Conservation (phyloP, 352 stramenopile genomes). For the Peronosclerospora sorghi region DNA sequence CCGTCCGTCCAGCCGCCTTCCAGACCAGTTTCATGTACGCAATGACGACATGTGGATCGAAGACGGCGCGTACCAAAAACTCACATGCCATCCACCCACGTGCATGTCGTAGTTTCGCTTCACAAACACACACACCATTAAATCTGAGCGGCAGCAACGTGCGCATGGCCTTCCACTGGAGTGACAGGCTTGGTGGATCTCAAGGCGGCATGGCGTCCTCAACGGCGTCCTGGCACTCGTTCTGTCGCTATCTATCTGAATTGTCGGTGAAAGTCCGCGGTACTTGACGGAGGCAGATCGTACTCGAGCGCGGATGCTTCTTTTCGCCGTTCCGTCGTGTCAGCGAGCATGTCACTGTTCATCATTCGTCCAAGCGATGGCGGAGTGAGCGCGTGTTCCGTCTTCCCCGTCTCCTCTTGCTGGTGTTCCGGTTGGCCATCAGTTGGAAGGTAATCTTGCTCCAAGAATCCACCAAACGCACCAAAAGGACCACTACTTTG, state of each 20-base stretch:
- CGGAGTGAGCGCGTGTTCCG: constrained; percentile 37
- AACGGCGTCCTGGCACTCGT: constrained; percentile 10
- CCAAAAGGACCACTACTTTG: constrained; percentile 26
- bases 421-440: constrained; percentile 24
- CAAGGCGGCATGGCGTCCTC: constrained; percentile 1
- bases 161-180: neutral
- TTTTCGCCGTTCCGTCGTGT: constrained; percentile 17
- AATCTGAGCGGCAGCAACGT: no score
- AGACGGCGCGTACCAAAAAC: no score
- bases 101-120: no score
- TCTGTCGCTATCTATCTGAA: constrained; percentile 25
- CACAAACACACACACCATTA: no score
- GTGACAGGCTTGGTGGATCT: constrained; percentile 9
- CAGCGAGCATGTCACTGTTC: constrained; percentile 16
- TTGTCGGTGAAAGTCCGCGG: constrained; percentile 28
- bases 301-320: constrained; percentile 20
- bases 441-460: constrained; percentile 37
- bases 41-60: neutral
- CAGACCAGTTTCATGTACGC: neutral
- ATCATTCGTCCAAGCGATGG: constrained; percentile 30
- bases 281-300: constrained; percentile 25
- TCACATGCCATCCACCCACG: no score
- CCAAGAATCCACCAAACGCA: constrained; percentile 52
- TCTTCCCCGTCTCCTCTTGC: constrained; percentile 6
- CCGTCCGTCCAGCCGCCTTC: constrained; percentile 5